Base-by-base conservation (phyloP, 306 rosid genomes). In the Oemleria cerasiformis region DNA sequence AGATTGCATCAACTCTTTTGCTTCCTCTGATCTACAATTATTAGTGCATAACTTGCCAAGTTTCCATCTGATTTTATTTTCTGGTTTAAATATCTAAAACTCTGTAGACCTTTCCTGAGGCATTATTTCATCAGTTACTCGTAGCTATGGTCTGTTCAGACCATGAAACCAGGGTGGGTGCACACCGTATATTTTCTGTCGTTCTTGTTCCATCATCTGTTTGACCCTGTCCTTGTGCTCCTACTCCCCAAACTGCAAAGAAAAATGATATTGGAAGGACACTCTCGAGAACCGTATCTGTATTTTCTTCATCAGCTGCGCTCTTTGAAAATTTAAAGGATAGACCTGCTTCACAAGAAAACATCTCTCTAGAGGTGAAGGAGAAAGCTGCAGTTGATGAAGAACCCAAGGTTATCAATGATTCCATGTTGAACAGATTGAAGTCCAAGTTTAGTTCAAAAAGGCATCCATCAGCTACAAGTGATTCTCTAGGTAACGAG, bases 261-360 rank as follows among this genome's bases (percentile, higher is more conserved):
- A 74, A 70, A 69, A 36, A 78, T 69, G 75, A 74, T 48, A 73
- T 88, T 74, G 86, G 80, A 50, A 86, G 91, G 76, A 80, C 79
- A 49, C 94, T 88, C 64, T 86, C 91, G 43, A 88, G 91, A 78
- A 86, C 80, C 38, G 79, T 75, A n/a, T 75, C 79, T 12, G 79
- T 75, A 67, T 75, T 75, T 75, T 75, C 79, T 59, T 68, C 79
- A 0, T 68, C 70, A 38, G 79, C 79, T 8, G 79, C 74, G 20
- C 79, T 75, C 14, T 48, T 68, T 39, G 74, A 68, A 58, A 75
- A 75, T 60, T 23, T 81, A 51, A 81, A 60, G 64, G 53, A 68
- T 50, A 58, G 38, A 21, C 19, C 51, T 59, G 19, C 65, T 17
- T 2, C 53, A 42, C 72, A 54, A 39, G 72, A 76, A 64, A 73